Percentiles rank a stretch among this genome's conserved stretches.
Conservation (phyloP, 768 basidiomycete species). For the Boletus tomentosulus region DNA sequence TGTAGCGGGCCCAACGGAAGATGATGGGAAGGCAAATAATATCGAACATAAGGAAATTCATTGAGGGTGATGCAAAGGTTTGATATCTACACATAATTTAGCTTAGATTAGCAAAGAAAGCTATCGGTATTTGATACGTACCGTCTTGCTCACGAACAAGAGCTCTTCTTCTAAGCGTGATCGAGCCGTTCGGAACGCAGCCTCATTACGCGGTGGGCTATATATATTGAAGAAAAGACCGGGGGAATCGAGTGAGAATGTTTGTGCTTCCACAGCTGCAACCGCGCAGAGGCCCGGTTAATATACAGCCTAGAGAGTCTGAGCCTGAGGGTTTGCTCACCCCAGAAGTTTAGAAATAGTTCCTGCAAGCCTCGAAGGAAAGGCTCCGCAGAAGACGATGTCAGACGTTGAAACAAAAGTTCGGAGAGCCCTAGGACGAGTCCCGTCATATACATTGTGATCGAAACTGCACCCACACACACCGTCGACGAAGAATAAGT, state of each 20-base stretch:
- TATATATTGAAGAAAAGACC: slow-evolving; percentile 85
- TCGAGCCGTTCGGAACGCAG: slow-evolving; percentile 61
- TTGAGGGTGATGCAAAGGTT: slow-evolving; percentile 88
- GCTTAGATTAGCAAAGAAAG: slow-evolving; percentile 1
- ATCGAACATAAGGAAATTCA: slow-evolving; percentile 91
- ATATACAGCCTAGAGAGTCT: slow-evolving; percentile 1
- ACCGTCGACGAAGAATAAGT: slow-evolving; percentile 95
- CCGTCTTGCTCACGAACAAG: slow-evolving; percentile 66
- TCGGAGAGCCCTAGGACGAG: slow-evolving; percentile 65
- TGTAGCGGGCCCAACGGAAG: slow-evolving; percentile 81
- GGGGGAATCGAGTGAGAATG: slow-evolving; percentile 77
- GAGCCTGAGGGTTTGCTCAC: slow-evolving; percentile 43
- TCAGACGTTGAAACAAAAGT: slow-evolving; percentile 67
- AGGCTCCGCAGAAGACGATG: slow-evolving; percentile 71
- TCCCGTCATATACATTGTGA: not conserved
- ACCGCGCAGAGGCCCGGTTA: slow-evolving; percentile 6
- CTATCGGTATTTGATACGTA: slow-evolving; percentile 22
- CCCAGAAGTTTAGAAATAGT: slow-evolving; percentile 90
- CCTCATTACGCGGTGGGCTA: slow-evolving; percentile 73
- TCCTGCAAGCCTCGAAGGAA: slow-evolving; percentile 77
- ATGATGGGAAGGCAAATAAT: slow-evolving; percentile 83
- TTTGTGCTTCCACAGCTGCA: slow-evolving; percentile 79
- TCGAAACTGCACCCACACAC: slow-evolving; percentile 18
- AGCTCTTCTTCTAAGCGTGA: slow-evolving; percentile 87
- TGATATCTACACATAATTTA: slow-evolving; percentile 53